Evolutionary conservation across 768 basidiomycete species (phyloP), one percentile per base, ranked within the genome.

Genomic region (Macrocybe gigantea): DNA sequence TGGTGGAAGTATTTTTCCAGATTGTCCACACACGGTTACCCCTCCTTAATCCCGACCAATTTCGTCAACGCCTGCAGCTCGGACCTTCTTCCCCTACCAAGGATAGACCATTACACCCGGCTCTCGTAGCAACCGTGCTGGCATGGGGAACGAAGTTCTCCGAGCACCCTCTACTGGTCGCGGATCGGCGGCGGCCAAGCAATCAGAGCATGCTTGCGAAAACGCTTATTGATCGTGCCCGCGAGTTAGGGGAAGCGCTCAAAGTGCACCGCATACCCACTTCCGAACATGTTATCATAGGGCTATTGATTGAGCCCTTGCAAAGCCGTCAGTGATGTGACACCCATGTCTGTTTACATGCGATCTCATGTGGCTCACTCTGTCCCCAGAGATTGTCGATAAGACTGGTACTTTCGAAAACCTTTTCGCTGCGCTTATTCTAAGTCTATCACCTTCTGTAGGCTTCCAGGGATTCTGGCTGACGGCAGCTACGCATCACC

Each of bases 111-210:
- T 57, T 82, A 29, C 85, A 85, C 59, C 85, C 83, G 33, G 83
- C 85, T 5, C 72, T 93, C 14, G 77, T 95, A 44, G 93, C 93
- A 5, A 85, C 88, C 1, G 85, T 93, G 7, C 70, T 96, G 45
- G 89, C 92, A 0, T 94, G 88, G 86, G 93, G 93, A 30, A 84
- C 89, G 34, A 92, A 93, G 57, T 95, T 95, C 63, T 93, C 91
- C 3, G 93, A 96, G 57, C 90, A 95, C 60, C 84, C 87, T 0
- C 66, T 93, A 51, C 80, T 96, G 41, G 75, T 83, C 14, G 79
- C 82, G 33, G 93, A 95, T 68, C 77, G 92, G 38, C 71, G 77
- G 44, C 80, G 81, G 49, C 81, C 79, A 42, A 70, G 74, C 40
- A 80, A 81, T 5, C 85, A 90, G 59, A 92, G 92, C 64, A 63